phyloP scores from a whole-genome alignment of 208 protist species.

The Trypanosoma boissoni region DNA sequence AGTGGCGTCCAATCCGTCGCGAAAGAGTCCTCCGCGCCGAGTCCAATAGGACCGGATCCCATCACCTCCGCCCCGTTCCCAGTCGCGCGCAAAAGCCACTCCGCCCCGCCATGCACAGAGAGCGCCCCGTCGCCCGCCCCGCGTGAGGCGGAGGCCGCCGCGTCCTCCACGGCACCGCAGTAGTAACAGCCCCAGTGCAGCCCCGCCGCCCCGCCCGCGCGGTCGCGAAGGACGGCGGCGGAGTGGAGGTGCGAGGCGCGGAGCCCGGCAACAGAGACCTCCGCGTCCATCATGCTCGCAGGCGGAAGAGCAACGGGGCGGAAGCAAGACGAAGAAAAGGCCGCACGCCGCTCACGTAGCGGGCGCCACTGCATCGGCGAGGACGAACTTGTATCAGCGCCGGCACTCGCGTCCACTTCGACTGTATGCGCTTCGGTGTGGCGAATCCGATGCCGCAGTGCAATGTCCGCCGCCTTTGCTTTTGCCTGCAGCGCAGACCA shows the following conservation, averaged over 20 bases:
- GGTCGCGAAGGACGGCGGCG: conserved; percentile 34
- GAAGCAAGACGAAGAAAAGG: neutral
- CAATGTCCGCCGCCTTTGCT: conserved; percentile 28
- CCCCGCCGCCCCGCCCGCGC: conserved; percentile 3
- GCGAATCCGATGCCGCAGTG: conserved; percentile 3
- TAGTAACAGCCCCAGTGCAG: conserved; percentile 90
- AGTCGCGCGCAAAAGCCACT: conserved; percentile 35
- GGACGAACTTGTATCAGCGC: too few relatives aligned
- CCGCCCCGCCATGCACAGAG: conserved; percentile 60
- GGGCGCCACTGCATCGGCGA: neutral
- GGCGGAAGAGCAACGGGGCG: neutral
- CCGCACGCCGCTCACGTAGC: neutral
- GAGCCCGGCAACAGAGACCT: conserved; percentile 31
- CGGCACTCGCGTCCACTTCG: neutral
- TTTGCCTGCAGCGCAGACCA: conserved; percentile 46
- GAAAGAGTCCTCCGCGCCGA: conserved; percentile 48
- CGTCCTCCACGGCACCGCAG: conserved; percentile 58
- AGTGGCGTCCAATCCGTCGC: conserved; percentile 23
- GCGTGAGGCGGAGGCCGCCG: conserved; percentile 54
- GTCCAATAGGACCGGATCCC: conserved; percentile 53
- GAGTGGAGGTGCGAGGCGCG: conserved; percentile 82
- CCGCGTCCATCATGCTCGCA: neutral
- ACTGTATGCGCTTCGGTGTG: neutral
- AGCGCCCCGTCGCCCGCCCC: conserved; percentile 10
- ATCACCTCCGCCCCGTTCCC: conserved; percentile 24